A percentile compares a stretch with the other conserved stretches of the same genome.
Conservation (phyloP, 1,139 yeast species). For the Magnusiomyces tetraspermus region DNA sequence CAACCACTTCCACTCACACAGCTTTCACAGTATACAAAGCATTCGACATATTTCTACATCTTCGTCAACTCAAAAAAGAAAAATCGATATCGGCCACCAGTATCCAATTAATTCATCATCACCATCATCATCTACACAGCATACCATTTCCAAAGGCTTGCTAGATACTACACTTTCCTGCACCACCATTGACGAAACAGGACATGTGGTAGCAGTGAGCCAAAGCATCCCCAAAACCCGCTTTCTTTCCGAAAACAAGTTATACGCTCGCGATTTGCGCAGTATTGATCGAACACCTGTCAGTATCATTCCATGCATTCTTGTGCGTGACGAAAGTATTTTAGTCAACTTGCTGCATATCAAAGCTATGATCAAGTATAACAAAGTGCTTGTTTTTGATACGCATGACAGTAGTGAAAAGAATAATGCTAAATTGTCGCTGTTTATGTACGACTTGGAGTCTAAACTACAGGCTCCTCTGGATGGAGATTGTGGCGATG, state of each 20-base stretch:
- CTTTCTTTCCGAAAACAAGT: constrained; percentile 59
- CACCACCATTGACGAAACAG: constrained; percentile 65
- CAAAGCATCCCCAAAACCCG: constrained; percentile 63
- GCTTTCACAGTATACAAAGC: no score
- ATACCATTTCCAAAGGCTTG: not conserved
- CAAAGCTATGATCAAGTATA: constrained; percentile 71
- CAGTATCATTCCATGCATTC: constrained; percentile 78
- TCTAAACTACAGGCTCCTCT: constrained; percentile 46
- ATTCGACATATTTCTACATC: not conserved
- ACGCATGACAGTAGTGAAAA: constrained; percentile 46
- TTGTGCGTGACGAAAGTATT: constrained; percentile 69
- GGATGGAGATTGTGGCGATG: not conserved
- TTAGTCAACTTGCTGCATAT: constrained; percentile 74
- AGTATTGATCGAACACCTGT: constrained; percentile 79
- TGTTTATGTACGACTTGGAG: constrained; percentile 76
- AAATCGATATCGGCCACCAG: not conserved
- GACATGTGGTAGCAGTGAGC: constrained; percentile 62
- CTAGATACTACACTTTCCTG: constrained; percentile 36
- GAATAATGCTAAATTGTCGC: constrained; percentile 49
- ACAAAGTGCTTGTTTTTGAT: constrained; percentile 73
- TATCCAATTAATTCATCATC: not conserved
- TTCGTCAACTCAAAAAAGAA: not conserved
- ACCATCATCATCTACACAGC: not conserved
- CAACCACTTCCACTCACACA: no score
- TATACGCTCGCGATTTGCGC: constrained; percentile 72